These are phyloP conservation scores for Mycena albidolilacea DNA, from an alignment of 768 basidiomycete genomes.

Conservation along the genomic window DNA sequence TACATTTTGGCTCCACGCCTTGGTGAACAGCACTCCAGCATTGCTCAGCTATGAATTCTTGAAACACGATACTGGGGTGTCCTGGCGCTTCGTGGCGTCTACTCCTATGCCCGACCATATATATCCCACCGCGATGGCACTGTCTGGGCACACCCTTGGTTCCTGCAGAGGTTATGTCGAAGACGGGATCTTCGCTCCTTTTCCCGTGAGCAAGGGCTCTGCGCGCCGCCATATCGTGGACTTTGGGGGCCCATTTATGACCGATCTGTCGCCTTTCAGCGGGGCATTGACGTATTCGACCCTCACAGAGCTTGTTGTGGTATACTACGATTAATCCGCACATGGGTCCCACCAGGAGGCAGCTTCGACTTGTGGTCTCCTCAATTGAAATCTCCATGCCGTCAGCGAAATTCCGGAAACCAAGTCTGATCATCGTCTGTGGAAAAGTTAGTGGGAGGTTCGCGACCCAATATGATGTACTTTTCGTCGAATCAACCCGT, in stretches of 20 bases:
- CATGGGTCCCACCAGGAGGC: constrained; percentile 14
- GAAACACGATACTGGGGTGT: background rate
- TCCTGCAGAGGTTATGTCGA: background rate
- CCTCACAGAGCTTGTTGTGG: background rate
- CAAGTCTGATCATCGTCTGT: no score
- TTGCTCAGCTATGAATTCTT: background rate
- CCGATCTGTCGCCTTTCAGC: background rate
- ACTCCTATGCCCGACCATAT: background rate
- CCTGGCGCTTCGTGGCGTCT: background rate
- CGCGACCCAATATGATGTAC: no score
- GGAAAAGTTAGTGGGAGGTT: no score
- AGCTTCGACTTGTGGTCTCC: constrained; percentile 14
- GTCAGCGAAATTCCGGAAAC: no score
- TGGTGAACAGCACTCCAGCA: background rate
- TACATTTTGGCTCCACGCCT: no score
- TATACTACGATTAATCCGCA: constrained; percentile 6
- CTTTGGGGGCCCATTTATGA: background rate
- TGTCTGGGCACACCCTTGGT: background rate
- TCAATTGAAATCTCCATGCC: no score
- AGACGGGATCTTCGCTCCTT: background rate
- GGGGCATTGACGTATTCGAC: constrained; percentile 6
- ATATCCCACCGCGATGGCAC: background rate
- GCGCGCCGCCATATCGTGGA: background rate
- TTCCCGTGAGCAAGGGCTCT: background rate
- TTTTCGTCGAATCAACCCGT: no score